These are phyloP conservation scores for Cenchrus purpureus DNA, from an alignment of 176 grass and related monocot genomes.

Conservation along the genomic window DNA sequence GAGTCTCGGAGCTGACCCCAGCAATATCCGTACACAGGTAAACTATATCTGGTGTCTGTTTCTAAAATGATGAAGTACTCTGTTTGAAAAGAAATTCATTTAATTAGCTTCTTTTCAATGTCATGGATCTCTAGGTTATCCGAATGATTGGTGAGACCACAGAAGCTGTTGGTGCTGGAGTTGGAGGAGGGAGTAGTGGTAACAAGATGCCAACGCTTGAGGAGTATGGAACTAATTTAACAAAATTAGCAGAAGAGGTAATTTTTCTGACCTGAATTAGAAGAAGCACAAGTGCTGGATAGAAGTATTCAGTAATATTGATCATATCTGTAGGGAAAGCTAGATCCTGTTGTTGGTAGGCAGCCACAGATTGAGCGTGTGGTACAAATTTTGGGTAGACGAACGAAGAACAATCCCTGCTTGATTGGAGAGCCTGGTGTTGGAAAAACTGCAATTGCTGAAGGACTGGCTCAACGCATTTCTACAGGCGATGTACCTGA, in stretches of 20 bases:
- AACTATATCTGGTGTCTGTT: constrained; percentile 37
- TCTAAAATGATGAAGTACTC: background rate
- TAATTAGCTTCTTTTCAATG: constrained; percentile 41
- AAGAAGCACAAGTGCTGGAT: background rate
- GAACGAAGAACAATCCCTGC: constrained; percentile 98
- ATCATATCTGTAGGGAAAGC: constrained; percentile 66
- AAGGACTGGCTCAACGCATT: constrained; percentile 95
- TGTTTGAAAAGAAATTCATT: background rate
- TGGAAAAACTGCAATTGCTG: constrained; percentile 95
- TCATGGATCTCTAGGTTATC: constrained; percentile 65
- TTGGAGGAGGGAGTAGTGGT: constrained; percentile 86
- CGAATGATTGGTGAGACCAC: constrained; percentile 94
- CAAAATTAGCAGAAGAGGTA: constrained; percentile 96
- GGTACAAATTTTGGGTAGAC: constrained; percentile 87
- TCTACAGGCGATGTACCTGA: constrained; percentile 89
- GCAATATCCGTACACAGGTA: constrained; percentile 88
- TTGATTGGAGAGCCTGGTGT: constrained; percentile 99
- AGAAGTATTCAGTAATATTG: constrained; percentile 7
- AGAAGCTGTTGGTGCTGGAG: constrained; percentile 93
- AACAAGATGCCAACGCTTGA: constrained; percentile 99
- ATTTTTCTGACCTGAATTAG: constrained; percentile 20
- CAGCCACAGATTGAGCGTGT: constrained; percentile 91
- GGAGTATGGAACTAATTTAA: constrained; percentile 96
- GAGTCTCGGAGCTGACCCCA: constrained; percentile 86
- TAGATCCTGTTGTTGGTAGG: constrained; percentile 96